Evolutionary conservation across 106 monocot species (phyloP), one percentile per base, ranked within the genome.

Genomic region (Xerophyta viscosa): DNA sequence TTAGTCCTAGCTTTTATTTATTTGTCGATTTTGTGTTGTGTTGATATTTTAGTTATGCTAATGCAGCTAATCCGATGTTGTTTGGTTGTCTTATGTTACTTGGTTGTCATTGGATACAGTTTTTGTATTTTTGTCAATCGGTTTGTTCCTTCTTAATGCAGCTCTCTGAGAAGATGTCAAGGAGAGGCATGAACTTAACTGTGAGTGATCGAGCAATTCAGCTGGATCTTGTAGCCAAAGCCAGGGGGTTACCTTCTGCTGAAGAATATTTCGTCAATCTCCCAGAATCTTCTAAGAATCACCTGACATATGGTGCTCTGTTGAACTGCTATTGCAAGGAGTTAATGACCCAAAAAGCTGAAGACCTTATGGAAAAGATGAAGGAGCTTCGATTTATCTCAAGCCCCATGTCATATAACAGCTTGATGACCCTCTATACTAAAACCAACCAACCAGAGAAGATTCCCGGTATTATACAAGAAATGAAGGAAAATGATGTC

Each of bases 321-420:
- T 82, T 98, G 17, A 98, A 98, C 24, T 89, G 85, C 61, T 98
- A 98, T 48, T 98, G 98, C 70, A 86, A 98, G 65, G 98, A 98
- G 45, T 52, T 82, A 22, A 77, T 86, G 71, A 77, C 71, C 1
- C 79, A 82, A 36, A 98, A 86, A 43, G 90, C 98, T 0, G 90
- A 98, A 37, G 70, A 79, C 45, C 77, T 98, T n/a, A 69, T 90
- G 68, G 68, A 82, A 52, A 98, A 86, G 59, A 98, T 98, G 98
- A 86, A 90, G 53, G 74, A 86, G 58, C 76, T 98, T 45, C 73
- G 50, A 14, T 80, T 92, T 51, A 71, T 76, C 28, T 67, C 70
- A 19, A 75, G 69, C 53, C 57, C 92, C 30, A 87, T 92, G 86
- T 59, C 79, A 2, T 92, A 92, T 63, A 92, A 92, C 69, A 86